These are phyloP conservation scores for Penicillium fimorum DNA, from an alignment of 495 filamentous ascomycete species.

Conservation along the genomic window DNA sequence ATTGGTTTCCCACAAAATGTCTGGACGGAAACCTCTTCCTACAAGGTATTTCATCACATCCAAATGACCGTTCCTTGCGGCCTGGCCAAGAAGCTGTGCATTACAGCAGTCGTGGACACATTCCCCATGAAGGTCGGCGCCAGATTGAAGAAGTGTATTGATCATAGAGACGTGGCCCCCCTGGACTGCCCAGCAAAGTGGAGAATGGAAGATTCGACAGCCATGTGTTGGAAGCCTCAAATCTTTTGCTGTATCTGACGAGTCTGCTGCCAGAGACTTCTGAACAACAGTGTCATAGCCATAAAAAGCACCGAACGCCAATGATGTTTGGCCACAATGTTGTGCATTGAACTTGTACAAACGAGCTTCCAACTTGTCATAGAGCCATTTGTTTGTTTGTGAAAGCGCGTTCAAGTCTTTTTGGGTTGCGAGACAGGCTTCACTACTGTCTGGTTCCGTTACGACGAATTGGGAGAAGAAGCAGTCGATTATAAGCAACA, in stretches of 20 bases:
- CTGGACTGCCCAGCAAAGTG: slow-evolving; percentile 1
- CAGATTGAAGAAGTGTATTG: not conserved
- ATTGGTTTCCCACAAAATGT: not conserved
- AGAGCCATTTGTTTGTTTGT: not conserved
- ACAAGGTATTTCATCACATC: slow-evolving; percentile 1
- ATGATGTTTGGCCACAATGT: not conserved
- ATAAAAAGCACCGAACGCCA: slow-evolving; percentile 1
- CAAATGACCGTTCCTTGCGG: not conserved
- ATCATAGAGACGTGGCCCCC: not conserved
- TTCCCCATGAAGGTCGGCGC: not conserved
- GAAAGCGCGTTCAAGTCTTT: not conserved
- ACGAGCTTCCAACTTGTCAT: not conserved
- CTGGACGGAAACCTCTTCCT: not conserved
- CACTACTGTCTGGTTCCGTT: not conserved
- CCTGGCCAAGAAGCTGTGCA: not conserved
- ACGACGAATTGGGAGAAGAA: not conserved
- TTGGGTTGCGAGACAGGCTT: not conserved
- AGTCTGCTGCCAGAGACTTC: not conserved
- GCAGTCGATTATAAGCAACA: not conserved
- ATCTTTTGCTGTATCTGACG: not conserved
- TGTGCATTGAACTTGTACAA: not conserved
- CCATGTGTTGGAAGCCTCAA: not conserved
- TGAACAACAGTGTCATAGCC: not conserved
- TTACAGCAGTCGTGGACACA: not conserved
- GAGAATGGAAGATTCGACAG: not conserved